phyloP scores from a whole-genome alignment of 2,329 filamentous ascomycete genomes.

The Xenoacremonium recifei region DNA sequence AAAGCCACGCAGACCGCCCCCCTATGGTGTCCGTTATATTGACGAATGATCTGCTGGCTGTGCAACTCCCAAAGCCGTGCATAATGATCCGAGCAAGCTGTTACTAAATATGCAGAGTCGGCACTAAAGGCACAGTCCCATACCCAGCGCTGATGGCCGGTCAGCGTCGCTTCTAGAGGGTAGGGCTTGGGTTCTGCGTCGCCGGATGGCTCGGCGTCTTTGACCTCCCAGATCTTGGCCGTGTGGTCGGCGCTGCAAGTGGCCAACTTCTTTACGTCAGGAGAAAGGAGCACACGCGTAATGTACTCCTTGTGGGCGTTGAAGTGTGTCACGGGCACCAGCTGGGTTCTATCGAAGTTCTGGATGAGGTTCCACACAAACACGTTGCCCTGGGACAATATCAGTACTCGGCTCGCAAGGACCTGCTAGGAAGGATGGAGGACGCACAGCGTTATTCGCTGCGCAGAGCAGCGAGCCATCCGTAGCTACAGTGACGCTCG shows the following conservation, averaged over 20 bases:
- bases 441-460: conserved; percentile 78
- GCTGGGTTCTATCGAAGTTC: conserved; percentile 75
- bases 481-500: conserved; percentile 92
- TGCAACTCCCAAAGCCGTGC: conserved; percentile 86
- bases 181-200: conserved; percentile 57
- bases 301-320: conserved; percentile 90
- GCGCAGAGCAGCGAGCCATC: conserved; percentile 92
- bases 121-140: conserved; percentile 97
- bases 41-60: conserved; percentile 85
- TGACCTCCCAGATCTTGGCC: conserved; percentile 92
- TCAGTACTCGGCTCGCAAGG: conserved; percentile 2
- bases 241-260: conserved; percentile 93
- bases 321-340: conserved; percentile 86
- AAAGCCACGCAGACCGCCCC: conserved; percentile 90
- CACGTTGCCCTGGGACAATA: conserved; percentile 73
- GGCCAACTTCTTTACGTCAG: conserved; percentile 89
- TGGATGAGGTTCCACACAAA: conserved; percentile 96
- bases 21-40: conserved; percentile 93
- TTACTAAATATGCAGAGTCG: conserved; percentile 89
- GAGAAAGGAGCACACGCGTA: conserved; percentile 85
- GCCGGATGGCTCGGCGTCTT: conserved; percentile 58
- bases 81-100: conserved; percentile 91
- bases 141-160: conserved; percentile 92
- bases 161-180: conserved; percentile 81
- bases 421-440: not conserved